A percentile compares a stretch with the other conserved stretches of the same genome.
Conservation (phyloP, 1,284 basidiomycete genomes). For the Leucoagaricus sp. region DNA sequence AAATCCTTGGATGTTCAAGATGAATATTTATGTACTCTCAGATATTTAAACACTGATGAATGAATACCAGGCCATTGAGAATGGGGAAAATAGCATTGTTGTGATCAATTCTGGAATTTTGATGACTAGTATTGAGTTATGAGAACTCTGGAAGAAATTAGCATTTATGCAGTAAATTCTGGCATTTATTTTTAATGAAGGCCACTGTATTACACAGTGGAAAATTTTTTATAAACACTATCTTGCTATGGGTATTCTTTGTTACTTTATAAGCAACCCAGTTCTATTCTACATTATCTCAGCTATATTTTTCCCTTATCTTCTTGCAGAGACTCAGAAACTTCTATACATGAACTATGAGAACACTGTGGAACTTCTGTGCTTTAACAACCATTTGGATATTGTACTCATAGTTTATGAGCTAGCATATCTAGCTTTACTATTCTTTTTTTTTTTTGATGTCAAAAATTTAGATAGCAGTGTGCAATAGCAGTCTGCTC, state of each 20-base stretch:
- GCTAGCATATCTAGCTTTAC: slow-evolving; percentile 24
- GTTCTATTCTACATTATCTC: not conserved
- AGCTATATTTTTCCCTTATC: not conserved
- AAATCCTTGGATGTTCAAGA: not conserved
- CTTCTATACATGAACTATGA: not conserved
- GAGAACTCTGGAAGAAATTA: slow-evolving; percentile 27
- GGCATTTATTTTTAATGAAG: not conserved
- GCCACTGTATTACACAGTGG: not conserved
- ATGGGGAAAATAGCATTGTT: not conserved
- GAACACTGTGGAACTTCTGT: not conserved
- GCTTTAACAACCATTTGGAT: not conserved
- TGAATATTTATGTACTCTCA: not conserved
- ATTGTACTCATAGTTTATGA: not conserved
- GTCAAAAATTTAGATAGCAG: too few relatives aligned
- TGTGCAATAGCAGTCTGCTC: too few relatives aligned
- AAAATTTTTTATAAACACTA: not conserved
- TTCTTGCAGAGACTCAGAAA: not conserved
- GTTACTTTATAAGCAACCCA: not conserved
- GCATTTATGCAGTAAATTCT: slow-evolving; percentile 21
- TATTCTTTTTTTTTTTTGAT: too few relatives aligned
- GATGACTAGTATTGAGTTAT: slow-evolving; percentile 27
- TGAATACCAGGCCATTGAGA: not conserved
- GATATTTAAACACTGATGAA: not conserved
- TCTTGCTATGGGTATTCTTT: not conserved
- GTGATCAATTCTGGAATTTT: slow-evolving; percentile 22